phyloP scores from a whole-genome alignment of 371 early-diverging fungal species.

The Mortierella sp. region DNA sequence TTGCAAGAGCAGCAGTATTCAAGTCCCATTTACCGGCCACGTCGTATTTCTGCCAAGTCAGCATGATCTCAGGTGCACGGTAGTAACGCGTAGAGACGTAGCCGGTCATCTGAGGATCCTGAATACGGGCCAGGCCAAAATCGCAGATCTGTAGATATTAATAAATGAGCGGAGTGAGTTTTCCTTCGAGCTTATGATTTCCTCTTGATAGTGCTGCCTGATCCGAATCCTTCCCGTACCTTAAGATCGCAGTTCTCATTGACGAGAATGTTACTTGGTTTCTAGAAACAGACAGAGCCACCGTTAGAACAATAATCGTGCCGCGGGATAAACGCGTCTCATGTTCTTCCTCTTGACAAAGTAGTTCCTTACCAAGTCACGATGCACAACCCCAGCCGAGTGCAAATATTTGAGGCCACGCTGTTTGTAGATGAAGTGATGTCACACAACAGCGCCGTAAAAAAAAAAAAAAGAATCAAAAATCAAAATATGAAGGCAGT shows the following conservation, averaged over 20 bases:
- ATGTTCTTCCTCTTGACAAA: too few species aligned
- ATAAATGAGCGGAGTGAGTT: background rate
- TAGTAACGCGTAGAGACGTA: slow-evolving; percentile 99
- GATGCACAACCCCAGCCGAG: slow-evolving; percentile 94
- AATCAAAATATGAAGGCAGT: slow-evolving; percentile 1
- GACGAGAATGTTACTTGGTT: slow-evolving; percentile 95
- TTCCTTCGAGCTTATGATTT: background rate
- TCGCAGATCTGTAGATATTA: slow-evolving; percentile 86
- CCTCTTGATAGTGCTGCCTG: too few species aligned
- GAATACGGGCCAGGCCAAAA: slow-evolving; percentile 95
- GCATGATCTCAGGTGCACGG: slow-evolving; percentile 98
- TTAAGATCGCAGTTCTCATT: slow-evolving; percentile 97
- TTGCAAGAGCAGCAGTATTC: too few species aligned
- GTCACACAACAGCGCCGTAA: background rate
- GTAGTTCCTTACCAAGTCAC: slow-evolving; percentile 81
- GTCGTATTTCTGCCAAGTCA: slow-evolving; percentile 98
- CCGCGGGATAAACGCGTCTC: background rate
- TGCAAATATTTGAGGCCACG: slow-evolving; percentile 93
- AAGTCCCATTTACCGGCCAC: slow-evolving; percentile 79
- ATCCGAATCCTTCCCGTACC: slow-evolving; percentile 56
- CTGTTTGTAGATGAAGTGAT: slow-evolving; percentile 44
- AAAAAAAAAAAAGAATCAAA: slow-evolving; percentile 1
- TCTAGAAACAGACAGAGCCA: too few species aligned
- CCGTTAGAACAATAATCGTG: too few species aligned
- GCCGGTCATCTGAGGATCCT: slow-evolving; percentile 94